Evolutionary conservation across 495 filamentous ascomycete genomes (phyloP), one percentile per base, ranked within the genome.

Genomic region (Podospora pseudoanserina): DNA sequence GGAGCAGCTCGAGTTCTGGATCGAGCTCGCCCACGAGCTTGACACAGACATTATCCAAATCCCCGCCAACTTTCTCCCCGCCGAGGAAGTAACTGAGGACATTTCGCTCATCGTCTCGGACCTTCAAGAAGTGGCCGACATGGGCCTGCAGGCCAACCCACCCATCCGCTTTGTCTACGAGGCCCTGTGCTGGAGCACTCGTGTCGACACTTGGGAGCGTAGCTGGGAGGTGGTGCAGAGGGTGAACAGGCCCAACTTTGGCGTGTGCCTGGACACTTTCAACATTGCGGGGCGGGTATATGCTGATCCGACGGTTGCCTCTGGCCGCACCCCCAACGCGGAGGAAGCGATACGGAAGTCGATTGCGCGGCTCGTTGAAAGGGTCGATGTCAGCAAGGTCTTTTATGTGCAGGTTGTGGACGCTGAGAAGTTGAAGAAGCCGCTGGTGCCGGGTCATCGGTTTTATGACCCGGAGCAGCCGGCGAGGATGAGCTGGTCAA

Each of bases 361-460:
- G 4, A 78, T 96, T 54, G 74, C 79, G 9, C 80, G 82, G 59
- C 79, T 95, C 34, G 78, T 87, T 0, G 68, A 77, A 0, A 79
- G 79, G 1, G 82, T 94, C 53, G 86, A 92, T 63, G 77, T 87
- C 4, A 74, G 78, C 53, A 94, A 93, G 80, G 82, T 96, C 5
- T 92, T 92, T 74, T 92, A 90, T 70, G 84, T 94, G 5, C 92
- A 96, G 79, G 82, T 94, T 39, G 90, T 91, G 11, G 91, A 96
- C 69, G 92, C 88, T 16, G 90, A 91, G 75, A 81, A 85, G 27
- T 80, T 93, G 2, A 65, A 68, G 2, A 72, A 80, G 20, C 90
- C 90, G 6, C 78, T 94, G 4, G 77, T 86, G 4, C 79, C 83
- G 44, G 83, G 81, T 7, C 91, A 94, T 73, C 79, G 83, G 16